Conservation (phyloP, 2,329 filamentous ascomycete genomes). For the Geosmithia flava region DNA sequence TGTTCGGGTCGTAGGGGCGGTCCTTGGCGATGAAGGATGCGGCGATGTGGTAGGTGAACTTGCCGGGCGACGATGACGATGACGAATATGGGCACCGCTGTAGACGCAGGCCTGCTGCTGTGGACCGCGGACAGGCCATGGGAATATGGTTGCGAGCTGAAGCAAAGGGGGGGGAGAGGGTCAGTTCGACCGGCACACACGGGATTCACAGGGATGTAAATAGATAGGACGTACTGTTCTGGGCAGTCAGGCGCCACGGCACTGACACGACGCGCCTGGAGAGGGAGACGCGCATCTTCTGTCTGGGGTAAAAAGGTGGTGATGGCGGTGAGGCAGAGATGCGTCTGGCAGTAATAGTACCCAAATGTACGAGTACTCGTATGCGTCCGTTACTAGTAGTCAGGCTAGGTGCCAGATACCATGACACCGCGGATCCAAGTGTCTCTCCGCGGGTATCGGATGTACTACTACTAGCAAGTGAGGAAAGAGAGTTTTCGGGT, state of each 20-base stretch:
- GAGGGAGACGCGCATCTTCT: background rate
- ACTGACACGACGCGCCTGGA: background rate
- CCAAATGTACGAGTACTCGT: background rate
- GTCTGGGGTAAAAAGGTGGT: background rate
- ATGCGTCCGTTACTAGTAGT: background rate
- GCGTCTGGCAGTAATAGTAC: background rate
- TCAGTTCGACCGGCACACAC: no score
- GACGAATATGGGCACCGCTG: constrained; percentile 3
- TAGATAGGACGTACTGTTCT: background rate
- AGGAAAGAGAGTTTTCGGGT: no score
- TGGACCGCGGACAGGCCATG: background rate
- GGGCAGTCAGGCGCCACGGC: background rate
- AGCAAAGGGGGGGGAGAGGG: background rate
- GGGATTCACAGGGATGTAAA: background rate
- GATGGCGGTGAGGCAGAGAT: background rate
- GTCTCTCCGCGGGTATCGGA: background rate
- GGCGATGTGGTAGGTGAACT: constrained; percentile 57
- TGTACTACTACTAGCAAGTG: no score
- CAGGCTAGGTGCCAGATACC: background rate
- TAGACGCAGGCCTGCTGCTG: background rate
- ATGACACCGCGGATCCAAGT: background rate
- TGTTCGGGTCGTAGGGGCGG: constrained; percentile 52
- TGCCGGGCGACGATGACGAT: constrained; percentile 13
- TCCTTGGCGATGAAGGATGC: constrained; percentile 68
- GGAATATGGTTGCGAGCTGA: background rate